Evolutionary conservation across 2,329 filamentous ascomycete genomes (phyloP), one percentile per base, ranked within the genome.

Genomic region (Aspergillus fijiensis): DNA sequence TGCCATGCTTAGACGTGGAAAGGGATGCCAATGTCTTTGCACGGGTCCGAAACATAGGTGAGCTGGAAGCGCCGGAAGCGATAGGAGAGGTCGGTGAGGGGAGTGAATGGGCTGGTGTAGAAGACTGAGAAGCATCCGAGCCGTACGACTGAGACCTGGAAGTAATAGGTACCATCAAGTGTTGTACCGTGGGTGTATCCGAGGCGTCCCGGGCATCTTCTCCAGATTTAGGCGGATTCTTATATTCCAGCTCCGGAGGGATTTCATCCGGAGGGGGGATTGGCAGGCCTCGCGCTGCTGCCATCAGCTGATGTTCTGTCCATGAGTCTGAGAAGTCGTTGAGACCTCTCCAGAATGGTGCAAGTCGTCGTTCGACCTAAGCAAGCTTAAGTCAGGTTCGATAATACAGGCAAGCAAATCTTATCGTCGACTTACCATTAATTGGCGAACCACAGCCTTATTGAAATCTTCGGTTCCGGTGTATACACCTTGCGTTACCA

Each of bases 261-360:
- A 92, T 87, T 68, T 93, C 87, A 74, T 97, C 92, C 51, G 94
- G 86, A 7, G 90, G 85, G 12, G 95, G 95, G 54, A 98, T 87
- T 3, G 90, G 86, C 58, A 96, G 84, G 21, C 91, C 93, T 70
- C 92, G 87, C 53, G 89, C 95, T 25, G 91, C 92, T 59, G 94
- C 92, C 69, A 97, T 87, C n/a, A 99, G 86, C 76, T 99, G 95
- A 76, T 95, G 88, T 71, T 99, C 95, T 12, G 92, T 90, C 95
- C 95, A 99, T 55, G 86, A 90, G 23, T 91, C 85, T 16, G 88
- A 89, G 75, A 95, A 92, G 74, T 98, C 93, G 65, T 96, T 89
- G 4, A 99, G 81, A 5, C 95, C 95, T 72, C 89, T 89, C 92
- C 94, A 99, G 75, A 99, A 99, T 0, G 95, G 95, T 48, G 95